Percentiles rank a stretch among this genome's conserved stretches.
Conservation (phyloP, 805 yeast genomes). For the Lachancea dasiensis region DNA sequence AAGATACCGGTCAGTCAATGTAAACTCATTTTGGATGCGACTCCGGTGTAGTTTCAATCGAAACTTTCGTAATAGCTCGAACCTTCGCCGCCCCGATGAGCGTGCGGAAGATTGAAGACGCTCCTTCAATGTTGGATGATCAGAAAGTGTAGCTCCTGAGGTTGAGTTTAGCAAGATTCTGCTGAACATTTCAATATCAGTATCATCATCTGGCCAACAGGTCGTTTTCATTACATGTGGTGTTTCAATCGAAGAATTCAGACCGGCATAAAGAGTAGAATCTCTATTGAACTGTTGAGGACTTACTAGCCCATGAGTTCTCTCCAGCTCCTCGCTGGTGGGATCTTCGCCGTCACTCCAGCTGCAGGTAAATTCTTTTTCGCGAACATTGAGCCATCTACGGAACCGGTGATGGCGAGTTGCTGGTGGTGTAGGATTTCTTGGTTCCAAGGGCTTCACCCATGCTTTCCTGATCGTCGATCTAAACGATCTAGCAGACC, state of each 20-base stretch:
- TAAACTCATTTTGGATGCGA: constrained; percentile 3
- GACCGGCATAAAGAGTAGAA: no score
- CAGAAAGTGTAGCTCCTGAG: constrained; percentile 5
- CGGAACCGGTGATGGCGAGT: constrained; percentile 7
- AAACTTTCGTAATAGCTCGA: constrained; percentile 4
- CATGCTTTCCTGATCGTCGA: constrained; percentile 1
- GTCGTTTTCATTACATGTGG: neutral
- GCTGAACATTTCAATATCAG: constrained; percentile 4
- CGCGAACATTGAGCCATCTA: constrained; percentile 6
- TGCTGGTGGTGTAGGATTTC: neutral
- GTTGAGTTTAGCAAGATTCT: constrained; percentile 3
- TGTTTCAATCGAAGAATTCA: no score
- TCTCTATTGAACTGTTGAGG: neutral
- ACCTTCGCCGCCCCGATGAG: constrained; percentile 1
- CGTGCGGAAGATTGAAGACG: neutral
- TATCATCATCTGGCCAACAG: neutral
- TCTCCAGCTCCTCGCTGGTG: neutral
- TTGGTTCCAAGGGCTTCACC: neutral
- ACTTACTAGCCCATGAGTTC: neutral
- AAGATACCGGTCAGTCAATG: constrained; percentile 9
- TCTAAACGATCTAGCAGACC: constrained; percentile 3
- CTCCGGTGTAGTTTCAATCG: constrained; percentile 6
- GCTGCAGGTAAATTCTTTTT: constrained; percentile 5
- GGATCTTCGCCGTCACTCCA: constrained; percentile 5
- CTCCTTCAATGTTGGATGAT: neutral